phyloP scores from a whole-genome alignment of 495 filamentous ascomycete species.

The Staphylotrichum tortipilum region DNA sequence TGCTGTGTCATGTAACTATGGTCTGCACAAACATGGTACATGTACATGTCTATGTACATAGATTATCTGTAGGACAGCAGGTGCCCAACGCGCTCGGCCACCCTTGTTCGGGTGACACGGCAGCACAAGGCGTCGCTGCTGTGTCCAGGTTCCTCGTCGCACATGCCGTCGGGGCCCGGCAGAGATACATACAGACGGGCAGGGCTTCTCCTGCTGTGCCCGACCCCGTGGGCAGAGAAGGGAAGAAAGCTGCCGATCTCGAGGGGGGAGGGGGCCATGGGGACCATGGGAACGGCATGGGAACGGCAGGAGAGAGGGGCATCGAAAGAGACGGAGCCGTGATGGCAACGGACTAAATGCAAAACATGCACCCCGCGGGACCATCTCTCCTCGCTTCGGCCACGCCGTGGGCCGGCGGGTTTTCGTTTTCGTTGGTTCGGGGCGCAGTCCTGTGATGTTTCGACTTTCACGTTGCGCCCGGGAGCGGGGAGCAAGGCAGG shows the following conservation, averaged over 20 bases:
- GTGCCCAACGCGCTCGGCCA: not conserved
- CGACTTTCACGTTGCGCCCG: no score
- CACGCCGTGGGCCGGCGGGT: no score
- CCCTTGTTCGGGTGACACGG: not conserved
- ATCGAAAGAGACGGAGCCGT: no score
- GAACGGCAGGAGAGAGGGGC: no score
- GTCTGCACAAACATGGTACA: no score
- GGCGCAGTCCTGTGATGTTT: not conserved
- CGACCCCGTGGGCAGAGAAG: not conserved
- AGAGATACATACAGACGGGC: not conserved
- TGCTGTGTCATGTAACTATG: no score
- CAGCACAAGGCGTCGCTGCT: not conserved
- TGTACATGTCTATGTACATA: no score
- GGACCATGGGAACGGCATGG: no score
- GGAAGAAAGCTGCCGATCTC: not conserved
- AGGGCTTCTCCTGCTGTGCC: not conserved
- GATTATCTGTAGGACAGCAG: no score
- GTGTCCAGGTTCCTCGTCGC: not conserved
- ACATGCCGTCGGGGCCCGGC: conserved; percentile 1
- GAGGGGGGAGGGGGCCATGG: no score
- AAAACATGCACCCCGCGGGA: not conserved
- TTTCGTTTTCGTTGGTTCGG: not conserved
- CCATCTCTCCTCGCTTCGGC: not conserved
- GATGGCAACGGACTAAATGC: not conserved
- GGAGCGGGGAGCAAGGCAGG: no score